Evolutionary conservation across 2,329 filamentous ascomycete species (phyloP).

Genomic region (Dactylellina leptospora): DNA sequence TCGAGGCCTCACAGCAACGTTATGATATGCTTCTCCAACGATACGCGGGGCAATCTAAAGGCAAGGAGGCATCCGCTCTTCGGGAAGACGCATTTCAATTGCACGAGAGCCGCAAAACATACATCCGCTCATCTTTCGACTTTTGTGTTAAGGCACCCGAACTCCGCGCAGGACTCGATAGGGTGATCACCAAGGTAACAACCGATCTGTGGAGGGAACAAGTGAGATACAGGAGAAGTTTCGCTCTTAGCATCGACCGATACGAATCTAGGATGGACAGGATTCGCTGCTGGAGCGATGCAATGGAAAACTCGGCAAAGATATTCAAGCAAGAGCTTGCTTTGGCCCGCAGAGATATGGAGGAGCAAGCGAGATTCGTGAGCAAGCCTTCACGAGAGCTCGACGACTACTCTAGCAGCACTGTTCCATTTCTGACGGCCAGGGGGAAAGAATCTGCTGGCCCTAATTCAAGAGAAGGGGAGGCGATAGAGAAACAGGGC

Average conservation of each 20-base stretch:
- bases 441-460: slow-evolving; percentile 46
- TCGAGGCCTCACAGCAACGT: slow-evolving; percentile 82
- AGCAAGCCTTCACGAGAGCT: slow-evolving; percentile 87
- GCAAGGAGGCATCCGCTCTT: slow-evolving; percentile 89
- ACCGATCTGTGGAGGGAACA: slow-evolving; percentile 89
- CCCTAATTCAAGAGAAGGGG: slow-evolving; percentile 34
- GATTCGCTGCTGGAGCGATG: slow-evolving; percentile 88
- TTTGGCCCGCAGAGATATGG: slow-evolving; percentile 79
- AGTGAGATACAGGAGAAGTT: slow-evolving; percentile 73
- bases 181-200: slow-evolving; percentile 82
- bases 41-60: slow-evolving; percentile 85
- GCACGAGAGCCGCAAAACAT: slow-evolving; percentile 88
- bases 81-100: slow-evolving; percentile 95
- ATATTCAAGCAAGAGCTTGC: slow-evolving; percentile 84
- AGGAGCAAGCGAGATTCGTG: slow-evolving; percentile 75
- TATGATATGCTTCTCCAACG: slow-evolving; percentile 84
- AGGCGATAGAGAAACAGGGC: slow-evolving; percentile 82
- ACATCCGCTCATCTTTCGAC: slow-evolving; percentile 91
- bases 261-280: slow-evolving; percentile 86
- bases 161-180: slow-evolving; percentile 82
- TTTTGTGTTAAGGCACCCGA: slow-evolving; percentile 89
- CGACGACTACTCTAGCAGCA: slow-evolving; percentile 89
- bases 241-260: slow-evolving; percentile 69
- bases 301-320: slow-evolving; percentile 90
- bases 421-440: slow-evolving; percentile 76